Base-by-base conservation (phyloP, 306 rosid species). In the Herpetospermum pedunculosum region DNA sequence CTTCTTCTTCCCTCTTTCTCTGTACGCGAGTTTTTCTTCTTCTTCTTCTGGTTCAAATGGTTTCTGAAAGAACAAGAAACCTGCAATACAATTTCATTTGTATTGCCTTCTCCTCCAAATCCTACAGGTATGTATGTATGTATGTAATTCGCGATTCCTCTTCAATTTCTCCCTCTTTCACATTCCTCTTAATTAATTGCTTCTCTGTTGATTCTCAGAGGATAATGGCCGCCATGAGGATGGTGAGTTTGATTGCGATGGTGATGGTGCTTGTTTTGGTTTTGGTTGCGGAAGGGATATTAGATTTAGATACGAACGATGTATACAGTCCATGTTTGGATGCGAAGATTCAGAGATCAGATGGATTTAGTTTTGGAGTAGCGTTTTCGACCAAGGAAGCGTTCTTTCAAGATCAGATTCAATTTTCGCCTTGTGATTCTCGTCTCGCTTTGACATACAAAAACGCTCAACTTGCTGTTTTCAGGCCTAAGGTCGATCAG, bases 381-480 rank as follows among this genome's bases (percentile, higher is more conserved):
- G 97, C 87, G 9, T 83, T 94, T 76, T 84, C 97, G 0, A 52
- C 73, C 2, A 94, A 80, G 55, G 90, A 89, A 8, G 29, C 50
- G 3, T 91, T 88, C 84, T 64, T 34, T 15, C 79, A 65, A 43
- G 84, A 75, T 81, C 70, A 82, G 69, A 84, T 90, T 1, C 98
- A 91, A 71, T 88, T 91, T 77, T 91, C 98, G 0, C 97, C 97
- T 2, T 94, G 98, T 55, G 98, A 94, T 78, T n/a, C 2, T 8
- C 96, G 91, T 34, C 89, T 89, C 0, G 41, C 77, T 11, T 87
- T 91, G 14, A 1, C 86, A 1, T 40, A 7, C 26, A 73, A 81
- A 68, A 81, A 47, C 14, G 92, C 96, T 25, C 85, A 80, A 16
- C 77, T 87, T 50, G 86, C 90, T 14, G 44, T 84, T 14, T 91